A percentile compares a stretch with the other conserved stretches of the same genome.
Evolutionary conservation across 129 eudicot species (phyloP).

Genomic region (Flaveria linearis): DNA sequence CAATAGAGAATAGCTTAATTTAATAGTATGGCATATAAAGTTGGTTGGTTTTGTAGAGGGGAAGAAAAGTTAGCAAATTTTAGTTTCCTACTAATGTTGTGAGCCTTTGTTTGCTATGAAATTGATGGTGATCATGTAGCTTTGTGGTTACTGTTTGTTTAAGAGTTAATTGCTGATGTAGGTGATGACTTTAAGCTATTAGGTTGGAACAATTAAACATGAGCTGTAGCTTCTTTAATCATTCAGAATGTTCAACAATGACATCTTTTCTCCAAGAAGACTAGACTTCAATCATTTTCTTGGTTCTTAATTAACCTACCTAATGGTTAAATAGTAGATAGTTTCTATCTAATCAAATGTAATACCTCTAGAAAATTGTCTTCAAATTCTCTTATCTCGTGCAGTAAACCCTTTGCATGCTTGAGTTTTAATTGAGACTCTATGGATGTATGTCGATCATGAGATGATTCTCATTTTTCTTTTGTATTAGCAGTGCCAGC

Average conservation of each 20-base stretch:
- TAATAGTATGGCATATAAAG: no score
- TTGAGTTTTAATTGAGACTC: not conserved
- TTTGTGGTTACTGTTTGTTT: not conserved
- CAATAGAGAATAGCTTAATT: not conserved
- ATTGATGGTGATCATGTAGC: conserved; percentile 5
- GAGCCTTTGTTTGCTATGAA: not conserved
- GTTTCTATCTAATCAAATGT: not conserved
- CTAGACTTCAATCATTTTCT: not conserved
- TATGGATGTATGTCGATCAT: not conserved
- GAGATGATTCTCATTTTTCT: not conserved
- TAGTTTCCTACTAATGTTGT: not conserved
- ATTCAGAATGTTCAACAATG: not conserved
- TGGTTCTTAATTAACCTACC: not conserved
- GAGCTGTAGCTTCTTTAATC: not conserved
- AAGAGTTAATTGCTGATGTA: not conserved
- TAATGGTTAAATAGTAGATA: not conserved
- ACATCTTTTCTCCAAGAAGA: not conserved
- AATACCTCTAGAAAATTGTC: not conserved
- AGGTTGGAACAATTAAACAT: not conserved
- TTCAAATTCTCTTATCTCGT: not conserved
- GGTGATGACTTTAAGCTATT: not conserved
- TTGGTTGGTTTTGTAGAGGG: no score
- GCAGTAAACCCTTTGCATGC: conserved; percentile 13
- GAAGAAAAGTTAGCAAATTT: no score
- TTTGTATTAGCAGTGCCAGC: not conserved